Percentiles rank a stretch among this genome's conserved stretches.
These are phyloP conservation scores for Phytopythium kandeliae DNA, from an alignment of 352 stramenopile genomes.

Conservation along the genomic window DNA sequence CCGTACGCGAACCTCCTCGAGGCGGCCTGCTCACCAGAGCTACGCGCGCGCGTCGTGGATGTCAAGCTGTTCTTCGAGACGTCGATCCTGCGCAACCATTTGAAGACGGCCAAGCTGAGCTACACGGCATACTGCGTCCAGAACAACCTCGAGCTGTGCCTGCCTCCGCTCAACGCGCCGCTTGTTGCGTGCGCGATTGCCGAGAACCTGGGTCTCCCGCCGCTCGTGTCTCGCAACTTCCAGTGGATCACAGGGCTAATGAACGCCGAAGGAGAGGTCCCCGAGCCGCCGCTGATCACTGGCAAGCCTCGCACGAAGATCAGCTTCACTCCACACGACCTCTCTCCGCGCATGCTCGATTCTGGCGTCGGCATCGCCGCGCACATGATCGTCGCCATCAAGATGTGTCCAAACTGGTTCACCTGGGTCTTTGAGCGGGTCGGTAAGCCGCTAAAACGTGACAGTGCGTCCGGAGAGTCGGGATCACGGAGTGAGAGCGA, in stretches of 20 bases:
- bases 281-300: conserved; percentile 31
- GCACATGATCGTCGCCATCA: conserved; percentile 56
- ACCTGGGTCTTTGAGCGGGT: conserved; percentile 70
- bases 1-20: conserved; percentile 63
- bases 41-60: conserved; percentile 39
- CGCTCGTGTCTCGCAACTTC: conserved; percentile 58
- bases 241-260: conserved; percentile 54
- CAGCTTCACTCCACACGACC: conserved; percentile 3
- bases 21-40: conserved; percentile 30
- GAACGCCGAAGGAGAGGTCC: conserved; percentile 33
- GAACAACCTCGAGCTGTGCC: conserved; percentile 58
- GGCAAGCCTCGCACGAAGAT: not conserved
- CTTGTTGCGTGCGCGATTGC: conserved; percentile 52
- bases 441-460: too few species aligned
- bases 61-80: conserved; percentile 61
- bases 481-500: conserved; percentile 10
- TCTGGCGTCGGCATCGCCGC: conserved; percentile 52
- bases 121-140: conserved; percentile 56
- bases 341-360: conserved; percentile 21
- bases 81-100: conserved; percentile 25
- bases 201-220: conserved; percentile 46
- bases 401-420: conserved; percentile 73
- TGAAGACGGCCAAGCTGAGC: conserved; percentile 31
- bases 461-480: conserved; percentile 13
- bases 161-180: conserved; percentile 67